Conservation (phyloP, 1,139 yeast species). For the Kluyveromyces marxianus region DNA sequence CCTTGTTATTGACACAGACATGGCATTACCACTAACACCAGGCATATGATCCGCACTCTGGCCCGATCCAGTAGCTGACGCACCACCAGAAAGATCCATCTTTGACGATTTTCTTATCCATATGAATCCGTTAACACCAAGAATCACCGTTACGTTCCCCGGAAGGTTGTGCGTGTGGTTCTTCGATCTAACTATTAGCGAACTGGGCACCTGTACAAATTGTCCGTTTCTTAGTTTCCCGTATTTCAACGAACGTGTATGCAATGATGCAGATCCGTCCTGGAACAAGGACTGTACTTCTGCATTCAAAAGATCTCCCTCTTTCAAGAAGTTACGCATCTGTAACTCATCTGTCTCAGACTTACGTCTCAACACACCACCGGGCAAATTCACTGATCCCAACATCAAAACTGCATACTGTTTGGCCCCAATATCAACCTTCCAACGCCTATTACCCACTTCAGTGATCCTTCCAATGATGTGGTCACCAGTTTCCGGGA, state of each 20-base stretch:
- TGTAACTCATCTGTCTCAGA: slow-evolving; percentile 93
- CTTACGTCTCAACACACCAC: slow-evolving; percentile 90
- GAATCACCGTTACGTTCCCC: slow-evolving; percentile 79
- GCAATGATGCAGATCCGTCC: slow-evolving; percentile 91
- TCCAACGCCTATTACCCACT: slow-evolving; percentile 93
- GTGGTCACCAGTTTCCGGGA: slow-evolving; percentile 96
- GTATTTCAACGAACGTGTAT: slow-evolving; percentile 88
- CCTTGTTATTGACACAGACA: slow-evolving; percentile 64
- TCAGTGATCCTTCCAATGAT: slow-evolving; percentile 90
- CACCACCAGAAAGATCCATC: slow-evolving; percentile 27
- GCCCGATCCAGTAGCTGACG: slow-evolving; percentile 32
- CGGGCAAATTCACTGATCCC: slow-evolving; percentile 95
- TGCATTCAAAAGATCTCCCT: slow-evolving; percentile 94
- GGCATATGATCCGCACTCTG: slow-evolving; percentile 38
- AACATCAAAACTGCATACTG: slow-evolving; percentile 89
- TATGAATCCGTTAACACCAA: slow-evolving; percentile 91
- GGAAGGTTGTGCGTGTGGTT: slow-evolving; percentile 83
- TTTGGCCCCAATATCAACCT: slow-evolving; percentile 89
- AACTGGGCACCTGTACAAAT: slow-evolving; percentile 72
- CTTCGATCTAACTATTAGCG: slow-evolving; percentile 74
- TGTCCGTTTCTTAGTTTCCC: slow-evolving; percentile 93
- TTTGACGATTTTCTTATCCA: slow-evolving; percentile 78
- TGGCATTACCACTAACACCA: slow-evolving; percentile 38
- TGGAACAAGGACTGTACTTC: slow-evolving; percentile 87
- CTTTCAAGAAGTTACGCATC: slow-evolving; percentile 89